Conservation (phyloP, 1,139 yeast species). For the Protomyces pachydermus region DNA sequence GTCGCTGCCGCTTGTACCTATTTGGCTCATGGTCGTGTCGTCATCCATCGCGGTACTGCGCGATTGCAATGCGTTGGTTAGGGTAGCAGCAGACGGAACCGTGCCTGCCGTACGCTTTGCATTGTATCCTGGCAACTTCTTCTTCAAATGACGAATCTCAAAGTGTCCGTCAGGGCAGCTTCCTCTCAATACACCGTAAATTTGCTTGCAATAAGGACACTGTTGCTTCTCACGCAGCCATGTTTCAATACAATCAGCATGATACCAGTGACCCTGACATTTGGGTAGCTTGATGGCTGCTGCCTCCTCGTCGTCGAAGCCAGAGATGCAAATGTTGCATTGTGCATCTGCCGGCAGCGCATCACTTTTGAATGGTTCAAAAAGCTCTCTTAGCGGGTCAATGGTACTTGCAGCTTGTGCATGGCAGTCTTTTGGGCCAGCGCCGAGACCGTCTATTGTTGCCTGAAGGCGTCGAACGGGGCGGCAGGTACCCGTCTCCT, state of each 20-base stretch:
- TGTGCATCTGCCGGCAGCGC: neutral
- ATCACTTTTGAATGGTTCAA: neutral
- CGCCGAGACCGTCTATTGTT: neutral
- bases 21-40: neutral
- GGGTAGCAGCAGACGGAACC: neutral
- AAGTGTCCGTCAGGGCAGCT: conserved; percentile 11
- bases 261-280: conserved; percentile 12
- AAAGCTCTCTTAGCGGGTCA: neutral
- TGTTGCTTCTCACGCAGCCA: conserved; percentile 19
- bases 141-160: neutral
- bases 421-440: conserved; percentile 1
- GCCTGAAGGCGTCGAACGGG: neutral
- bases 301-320: neutral
- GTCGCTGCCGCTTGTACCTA: neutral
- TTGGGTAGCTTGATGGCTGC: conserved; percentile 5
- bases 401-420: neutral
- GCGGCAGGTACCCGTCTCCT: conserved; percentile 8
- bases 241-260: conserved; percentile 6
- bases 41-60: neutral
- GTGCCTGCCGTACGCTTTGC: neutral
- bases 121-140: conserved; percentile 10
- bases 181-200: conserved; percentile 4
- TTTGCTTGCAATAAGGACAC: conserved; percentile 15
- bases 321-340: conserved; percentile 8
- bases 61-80: neutral